These are phyloP conservation scores for Cordyceps cicadae DNA, from an alignment of 2,329 filamentous ascomycete species.

Conservation along the genomic window DNA sequence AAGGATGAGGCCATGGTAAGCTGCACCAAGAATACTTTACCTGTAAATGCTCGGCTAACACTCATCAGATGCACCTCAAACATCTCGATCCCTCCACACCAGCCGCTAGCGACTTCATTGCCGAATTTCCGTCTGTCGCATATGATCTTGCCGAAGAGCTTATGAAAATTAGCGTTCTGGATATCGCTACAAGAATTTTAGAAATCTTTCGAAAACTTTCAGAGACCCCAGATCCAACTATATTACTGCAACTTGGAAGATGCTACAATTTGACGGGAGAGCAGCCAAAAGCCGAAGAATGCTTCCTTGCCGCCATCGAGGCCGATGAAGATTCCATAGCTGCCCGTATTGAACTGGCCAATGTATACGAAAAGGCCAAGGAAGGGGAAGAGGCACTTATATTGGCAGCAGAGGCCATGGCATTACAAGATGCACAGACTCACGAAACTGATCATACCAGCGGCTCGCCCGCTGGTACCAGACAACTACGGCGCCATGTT, in stretches of 20 bases:
- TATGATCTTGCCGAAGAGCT: slow-evolving; percentile 53
- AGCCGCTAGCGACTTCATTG: slow-evolving; percentile 38
- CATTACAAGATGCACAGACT: slow-evolving; percentile 43
- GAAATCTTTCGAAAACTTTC: slow-evolving; percentile 43
- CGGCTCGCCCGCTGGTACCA: background rate
- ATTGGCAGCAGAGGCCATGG: slow-evolving; percentile 66
- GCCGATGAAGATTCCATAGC: slow-evolving; percentile 65
- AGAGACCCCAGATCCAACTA: slow-evolving; percentile 41
- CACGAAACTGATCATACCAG: slow-evolving; percentile 22
- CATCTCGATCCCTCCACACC: slow-evolving; percentile 59
- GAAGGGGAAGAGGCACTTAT: slow-evolving; percentile 69
- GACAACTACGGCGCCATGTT: background rate
- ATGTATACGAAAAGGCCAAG: slow-evolving; percentile 70
- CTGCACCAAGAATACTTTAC: slow-evolving; percentile 9
- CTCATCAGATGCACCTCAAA: slow-evolving; percentile 51
- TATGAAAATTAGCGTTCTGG: slow-evolving; percentile 19
- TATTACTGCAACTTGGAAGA: slow-evolving; percentile 49
- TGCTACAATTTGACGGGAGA: slow-evolving; percentile 62
- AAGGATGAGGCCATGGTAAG: slow-evolving; percentile 66
- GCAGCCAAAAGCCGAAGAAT: slow-evolving; percentile 63
- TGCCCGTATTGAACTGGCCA: slow-evolving; percentile 70
- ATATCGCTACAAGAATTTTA: slow-evolving; percentile 46
- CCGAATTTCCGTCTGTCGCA: slow-evolving; percentile 70
- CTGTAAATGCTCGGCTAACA: slow-evolving; percentile 7
- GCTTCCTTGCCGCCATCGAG: slow-evolving; percentile 66